Percentiles rank a stretch among this genome's conserved stretches.
These are phyloP conservation scores for Hyaloscypha bicolor DNA, from an alignment of 495 filamentous ascomycete species.

Conservation along the genomic window DNA sequence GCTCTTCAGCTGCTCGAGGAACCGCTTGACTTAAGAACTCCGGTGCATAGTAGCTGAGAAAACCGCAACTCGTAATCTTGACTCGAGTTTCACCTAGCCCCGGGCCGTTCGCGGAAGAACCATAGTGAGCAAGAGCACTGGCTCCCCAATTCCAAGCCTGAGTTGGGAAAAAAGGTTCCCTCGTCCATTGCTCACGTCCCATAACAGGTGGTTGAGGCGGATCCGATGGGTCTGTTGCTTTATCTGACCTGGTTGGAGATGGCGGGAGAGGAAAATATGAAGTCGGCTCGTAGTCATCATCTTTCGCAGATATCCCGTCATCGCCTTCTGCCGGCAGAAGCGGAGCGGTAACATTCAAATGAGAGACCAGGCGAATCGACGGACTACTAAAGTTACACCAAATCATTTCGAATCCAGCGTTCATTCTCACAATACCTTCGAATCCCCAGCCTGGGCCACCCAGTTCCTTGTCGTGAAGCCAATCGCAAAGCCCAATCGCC, in stretches of 20 bases:
- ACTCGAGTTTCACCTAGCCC: conserved; percentile 34
- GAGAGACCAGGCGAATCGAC: conserved; percentile 38
- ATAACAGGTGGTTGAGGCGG: conserved; percentile 15
- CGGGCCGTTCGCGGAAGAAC: conserved; percentile 27
- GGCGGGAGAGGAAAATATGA: conserved; percentile 25
- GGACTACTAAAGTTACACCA: conserved; percentile 45
- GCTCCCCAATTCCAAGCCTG: conserved; percentile 36
- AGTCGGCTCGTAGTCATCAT: conserved; percentile 4
- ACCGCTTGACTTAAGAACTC: conserved; percentile 26
- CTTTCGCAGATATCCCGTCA: not conserved
- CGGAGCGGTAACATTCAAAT: conserved; percentile 43
- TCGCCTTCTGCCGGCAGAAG: conserved; percentile 10
- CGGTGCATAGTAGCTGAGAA: conserved; percentile 41
- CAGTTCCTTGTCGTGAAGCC: conserved; percentile 29
- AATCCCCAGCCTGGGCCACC: conserved; percentile 36
- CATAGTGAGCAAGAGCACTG: conserved; percentile 36
- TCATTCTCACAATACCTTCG: conserved; percentile 50
- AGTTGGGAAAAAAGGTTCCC: conserved; percentile 33
- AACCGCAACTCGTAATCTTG: conserved; percentile 32
- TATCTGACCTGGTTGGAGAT: conserved; percentile 18
- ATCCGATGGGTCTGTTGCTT: conserved; percentile 23
- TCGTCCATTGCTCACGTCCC: not conserved
- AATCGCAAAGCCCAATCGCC: conserved; percentile 42
- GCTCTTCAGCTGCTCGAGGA: conserved; percentile 22
- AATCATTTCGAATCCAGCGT: conserved; percentile 48